phyloP scores from a whole-genome alignment of 2,329 filamentous ascomycete species.

The Neonectria neomacrospora region DNA sequence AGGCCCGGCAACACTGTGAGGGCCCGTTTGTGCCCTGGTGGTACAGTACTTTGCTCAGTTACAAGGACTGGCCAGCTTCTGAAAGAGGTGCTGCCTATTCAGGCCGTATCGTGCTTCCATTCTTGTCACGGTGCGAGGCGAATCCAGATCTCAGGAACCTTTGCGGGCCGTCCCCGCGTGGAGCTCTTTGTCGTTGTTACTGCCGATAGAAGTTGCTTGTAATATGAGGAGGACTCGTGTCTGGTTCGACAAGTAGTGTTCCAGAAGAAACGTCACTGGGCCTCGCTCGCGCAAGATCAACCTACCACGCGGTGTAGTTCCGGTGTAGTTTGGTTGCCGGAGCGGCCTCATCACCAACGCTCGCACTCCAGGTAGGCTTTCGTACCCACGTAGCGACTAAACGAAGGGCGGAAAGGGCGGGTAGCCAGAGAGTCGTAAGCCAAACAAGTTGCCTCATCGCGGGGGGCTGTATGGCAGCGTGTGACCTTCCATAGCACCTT shows the following conservation, averaged over 20 bases:
- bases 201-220: background rate
- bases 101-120: slow-evolving; percentile 12
- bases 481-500: slow-evolving; percentile 15
- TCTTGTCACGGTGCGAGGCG: slow-evolving; percentile 18
- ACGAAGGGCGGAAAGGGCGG: background rate
- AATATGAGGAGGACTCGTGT: background rate
- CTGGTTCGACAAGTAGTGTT: background rate
- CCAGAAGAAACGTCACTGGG: background rate
- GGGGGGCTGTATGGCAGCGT: slow-evolving; percentile 26
- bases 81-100: slow-evolving; percentile 16
- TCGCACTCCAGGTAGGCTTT: background rate
- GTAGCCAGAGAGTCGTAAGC: slow-evolving; percentile 9
- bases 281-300: background rate
- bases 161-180: slow-evolving; percentile 10
- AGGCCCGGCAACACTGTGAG: slow-evolving; percentile 33
- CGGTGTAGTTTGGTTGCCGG: background rate
- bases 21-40: slow-evolving; percentile 36
- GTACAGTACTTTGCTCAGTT: slow-evolving; percentile 37
- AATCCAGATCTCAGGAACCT: slow-evolving; percentile 9
- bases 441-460: slow-evolving; percentile 16
- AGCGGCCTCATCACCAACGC: background rate
- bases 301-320: background rate
- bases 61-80: slow-evolving; percentile 24
- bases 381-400: background rate
- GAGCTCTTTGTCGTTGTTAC: slow-evolving; percentile 1